Conservation (phyloP, 1,284 basidiomycete species). For the Malassezia obtusa region DNA sequence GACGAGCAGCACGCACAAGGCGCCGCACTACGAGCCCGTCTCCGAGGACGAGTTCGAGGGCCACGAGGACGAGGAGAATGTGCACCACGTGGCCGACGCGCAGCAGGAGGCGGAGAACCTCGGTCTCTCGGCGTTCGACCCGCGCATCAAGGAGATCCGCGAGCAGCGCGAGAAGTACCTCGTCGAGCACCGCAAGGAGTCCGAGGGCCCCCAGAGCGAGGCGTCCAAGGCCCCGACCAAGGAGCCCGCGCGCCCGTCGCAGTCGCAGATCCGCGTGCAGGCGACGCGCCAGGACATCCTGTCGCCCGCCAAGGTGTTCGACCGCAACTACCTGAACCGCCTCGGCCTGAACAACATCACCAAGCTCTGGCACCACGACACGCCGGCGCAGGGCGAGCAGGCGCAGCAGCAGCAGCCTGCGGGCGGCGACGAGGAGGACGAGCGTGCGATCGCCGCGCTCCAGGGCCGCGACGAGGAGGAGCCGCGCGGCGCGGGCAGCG, state of each 20-base stretch:
- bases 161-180: constrained; percentile 45
- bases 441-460: constrained; percentile 34
- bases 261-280: constrained; percentile 13
- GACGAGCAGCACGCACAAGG: constrained; percentile 21
- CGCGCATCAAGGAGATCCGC: constrained; percentile 36
- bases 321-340: constrained; percentile 43
- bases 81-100: constrained; percentile 28
- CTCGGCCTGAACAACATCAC: constrained; percentile 42
- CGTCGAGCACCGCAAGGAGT: constrained; percentile 32
- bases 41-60: constrained; percentile 47
- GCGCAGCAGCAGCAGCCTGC: constrained; percentile 22
- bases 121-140: constrained; percentile 39
- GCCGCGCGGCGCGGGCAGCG: constrained; percentile 57
- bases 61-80: constrained; percentile 22
- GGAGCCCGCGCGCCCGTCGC: constrained; percentile 14
- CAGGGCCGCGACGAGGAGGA: constrained; percentile 43
- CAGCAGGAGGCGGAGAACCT: constrained; percentile 38
- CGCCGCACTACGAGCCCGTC: constrained; percentile 42
- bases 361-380: constrained; percentile 34
- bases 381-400: constrained; percentile 16
- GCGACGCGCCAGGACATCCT: constrained; percentile 38
- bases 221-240: constrained; percentile 11
- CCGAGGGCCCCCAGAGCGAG: constrained; percentile 31
- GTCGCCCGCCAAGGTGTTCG: constrained; percentile 38
- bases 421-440: constrained; percentile 49